Evolutionary conservation across 129 eudicot species (phyloP), one percentile per base, ranked within the genome.

Genomic region (Tagetes erecta): DNA sequence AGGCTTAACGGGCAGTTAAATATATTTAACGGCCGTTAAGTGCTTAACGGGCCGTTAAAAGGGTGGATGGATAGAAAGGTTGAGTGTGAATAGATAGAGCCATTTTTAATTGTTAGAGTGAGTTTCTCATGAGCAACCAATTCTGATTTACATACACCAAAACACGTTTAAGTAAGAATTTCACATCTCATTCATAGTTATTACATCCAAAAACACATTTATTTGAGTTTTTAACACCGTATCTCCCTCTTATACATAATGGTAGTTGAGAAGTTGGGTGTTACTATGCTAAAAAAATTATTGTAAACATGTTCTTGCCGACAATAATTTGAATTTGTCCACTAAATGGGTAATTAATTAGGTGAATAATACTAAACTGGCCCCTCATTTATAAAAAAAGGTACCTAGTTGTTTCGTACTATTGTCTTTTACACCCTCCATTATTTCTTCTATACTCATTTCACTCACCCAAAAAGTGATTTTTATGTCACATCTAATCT

Each of bases 261-360:
- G 46, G 77, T 62, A 3, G 50, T 36, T 83, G 82, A 75, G 85
- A 42, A 75, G 83, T 83, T 82, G 52, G 52, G 71, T 78, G 36
- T 74, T 70, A 51, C 52, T 11, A 64, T 64, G 27, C 13, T 10
- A 1, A 35, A 58, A 14, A 41, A 64, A 71, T 59, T 53, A 69
- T 65, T 59, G 35, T 70, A 77, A 75, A 64, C 13, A 69, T 49
- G 67, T 65, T 79, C 37, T 72, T 84, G 85, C 96, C 96, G 90
- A 89, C 96, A 89, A 70, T 81, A 76, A 83, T 81, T 71, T 81
- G 63, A 80, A 83, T 84, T 83, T 78, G 65, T 57, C 64, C 84
- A 89, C 86, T 80, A 84, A 84, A 78, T 63, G 59, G 57, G 86
- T 82, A 86, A 79, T 81, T 83, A 78, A 77, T 67, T 71, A 63